These are phyloP conservation scores for Blastocystis sp. DNA, from an alignment of 352 stramenopile genomes.

Conservation along the genomic window DNA sequence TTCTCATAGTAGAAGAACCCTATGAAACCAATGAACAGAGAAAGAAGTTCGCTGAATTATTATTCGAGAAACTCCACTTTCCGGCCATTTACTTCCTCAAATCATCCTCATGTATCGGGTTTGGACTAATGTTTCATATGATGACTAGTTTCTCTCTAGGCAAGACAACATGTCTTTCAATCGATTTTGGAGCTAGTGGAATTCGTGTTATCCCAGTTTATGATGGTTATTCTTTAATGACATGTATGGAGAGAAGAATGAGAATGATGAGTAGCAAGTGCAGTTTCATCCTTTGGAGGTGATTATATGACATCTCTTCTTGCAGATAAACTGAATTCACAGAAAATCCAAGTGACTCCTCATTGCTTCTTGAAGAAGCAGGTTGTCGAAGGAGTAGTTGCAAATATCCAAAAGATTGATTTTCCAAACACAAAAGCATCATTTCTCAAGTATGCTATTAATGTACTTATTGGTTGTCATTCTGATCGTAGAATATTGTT, in stretches of 20 bases:
- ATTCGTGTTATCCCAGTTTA: conserved; percentile 52
- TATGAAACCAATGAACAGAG: conserved; percentile 63
- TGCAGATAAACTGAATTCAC: conserved; percentile 23
- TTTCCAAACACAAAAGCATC: conserved; percentile 35
- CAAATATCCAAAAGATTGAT: conserved; percentile 55
- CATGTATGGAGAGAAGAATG: background rate
- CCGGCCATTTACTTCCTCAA: conserved; percentile 48
- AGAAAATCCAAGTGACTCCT: conserved; percentile 55
- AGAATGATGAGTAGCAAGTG: background rate
- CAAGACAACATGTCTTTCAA: conserved; percentile 51
- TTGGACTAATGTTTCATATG: background rate
- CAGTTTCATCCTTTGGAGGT: conserved; percentile 34
- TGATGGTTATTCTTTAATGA: conserved; percentile 52
- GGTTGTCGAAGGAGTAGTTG: conserved; percentile 42
- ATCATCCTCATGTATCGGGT: conserved; percentile 55
- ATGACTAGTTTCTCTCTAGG: conserved; percentile 24
- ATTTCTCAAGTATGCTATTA: conserved; percentile 33
- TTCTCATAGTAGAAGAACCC: conserved; percentile 63
- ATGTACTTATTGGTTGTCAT: background rate
- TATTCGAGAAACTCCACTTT: conserved; percentile 43
- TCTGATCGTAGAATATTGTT: conserved; percentile 9
- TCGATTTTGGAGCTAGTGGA: conserved; percentile 49
- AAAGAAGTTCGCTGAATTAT: conserved; percentile 62
- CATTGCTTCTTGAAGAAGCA: conserved; percentile 58
- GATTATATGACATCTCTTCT: conserved; percentile 38